phyloP scores from a whole-genome alignment of 495 filamentous ascomycete genomes.

The Penicillium coprophilum region DNA sequence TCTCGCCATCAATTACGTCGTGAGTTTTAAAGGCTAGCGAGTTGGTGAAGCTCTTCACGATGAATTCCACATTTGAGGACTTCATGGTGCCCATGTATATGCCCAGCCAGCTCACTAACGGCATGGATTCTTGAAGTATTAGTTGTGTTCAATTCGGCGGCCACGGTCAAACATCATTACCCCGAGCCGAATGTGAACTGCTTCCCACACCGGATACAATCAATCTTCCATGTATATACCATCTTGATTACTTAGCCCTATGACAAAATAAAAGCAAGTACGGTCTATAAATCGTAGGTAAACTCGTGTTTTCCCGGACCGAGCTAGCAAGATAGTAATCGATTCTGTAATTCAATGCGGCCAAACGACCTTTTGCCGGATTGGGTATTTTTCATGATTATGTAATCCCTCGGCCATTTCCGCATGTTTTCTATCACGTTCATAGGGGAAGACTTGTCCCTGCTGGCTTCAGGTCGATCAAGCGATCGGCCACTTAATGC shows the following conservation, averaged over 20 bases:
- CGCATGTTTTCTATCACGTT: too few species aligned
- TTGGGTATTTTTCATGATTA: too few species aligned
- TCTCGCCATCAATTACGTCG: constrained; percentile 4
- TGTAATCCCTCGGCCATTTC: too few species aligned
- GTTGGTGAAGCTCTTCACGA: background rate
- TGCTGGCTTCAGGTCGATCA: too few species aligned
- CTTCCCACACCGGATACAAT: background rate
- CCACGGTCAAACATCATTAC: background rate
- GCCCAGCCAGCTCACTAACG: background rate
- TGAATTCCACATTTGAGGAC: background rate
- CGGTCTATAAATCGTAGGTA: background rate
- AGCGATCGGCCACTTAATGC: too few species aligned
- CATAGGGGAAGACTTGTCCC: too few species aligned
- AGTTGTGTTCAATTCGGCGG: background rate
- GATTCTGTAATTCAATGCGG: background rate
- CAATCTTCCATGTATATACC: background rate
- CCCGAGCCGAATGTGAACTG: background rate
- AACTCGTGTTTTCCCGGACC: background rate
- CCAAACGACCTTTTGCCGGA: background rate
- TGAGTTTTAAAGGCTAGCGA: constrained; percentile 7
- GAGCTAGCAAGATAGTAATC: background rate
- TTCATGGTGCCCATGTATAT: background rate
- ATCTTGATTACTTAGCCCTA: background rate
- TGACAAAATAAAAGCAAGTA: background rate
- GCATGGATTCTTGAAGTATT: background rate